Conservation (phyloP, 2,329 filamentous ascomycete genomes). For the Acrodontium crateriforme region DNA sequence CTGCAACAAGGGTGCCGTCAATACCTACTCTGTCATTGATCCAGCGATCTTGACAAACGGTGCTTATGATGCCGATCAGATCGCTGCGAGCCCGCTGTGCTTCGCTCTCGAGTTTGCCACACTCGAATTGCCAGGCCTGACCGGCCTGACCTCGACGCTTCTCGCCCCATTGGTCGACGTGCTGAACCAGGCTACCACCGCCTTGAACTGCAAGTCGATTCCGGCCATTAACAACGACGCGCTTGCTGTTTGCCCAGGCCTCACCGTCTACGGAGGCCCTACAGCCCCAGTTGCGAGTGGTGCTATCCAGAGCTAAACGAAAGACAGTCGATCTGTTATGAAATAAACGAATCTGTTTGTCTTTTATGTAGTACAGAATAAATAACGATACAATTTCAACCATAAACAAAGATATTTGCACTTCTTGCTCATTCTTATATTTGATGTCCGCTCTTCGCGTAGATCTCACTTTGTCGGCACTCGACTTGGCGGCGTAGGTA, state of each 20-base stretch:
- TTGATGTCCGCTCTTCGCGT: too few relatives aligned
- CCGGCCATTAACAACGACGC: constrained; percentile 14
- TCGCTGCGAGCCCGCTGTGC: constrained; percentile 15
- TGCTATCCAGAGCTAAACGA: constrained; percentile 10
- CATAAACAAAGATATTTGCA: too few relatives aligned
- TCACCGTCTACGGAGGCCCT: constrained; percentile 17
- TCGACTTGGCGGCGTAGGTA: too few relatives aligned
- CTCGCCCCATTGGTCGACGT: constrained; percentile 5
- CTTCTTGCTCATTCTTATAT: too few relatives aligned
- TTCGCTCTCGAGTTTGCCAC: constrained; percentile 13
- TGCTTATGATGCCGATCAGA: constrained; percentile 26
- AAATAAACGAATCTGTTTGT: too few relatives aligned
- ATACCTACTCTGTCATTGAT: constrained; percentile 22
- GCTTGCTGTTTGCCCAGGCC: constrained; percentile 15
- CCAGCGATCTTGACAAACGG: constrained; percentile 24
- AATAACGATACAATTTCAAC: too few relatives aligned
- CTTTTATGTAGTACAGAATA: too few relatives aligned
- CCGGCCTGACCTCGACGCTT: constrained; percentile 5
- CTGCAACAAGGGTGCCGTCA: constrained; percentile 23
- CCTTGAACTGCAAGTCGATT: constrained; percentile 12
- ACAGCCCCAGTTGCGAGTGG: constrained; percentile 15
- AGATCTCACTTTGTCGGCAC: too few relatives aligned
- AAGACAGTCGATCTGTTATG: too few relatives aligned
- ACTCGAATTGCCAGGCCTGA: constrained; percentile 11
- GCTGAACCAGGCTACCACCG: constrained; percentile 5